Evolutionary conservation across 352 stramenopile species (phyloP).

Genomic region (Thraustochytrium sp.): DNA sequence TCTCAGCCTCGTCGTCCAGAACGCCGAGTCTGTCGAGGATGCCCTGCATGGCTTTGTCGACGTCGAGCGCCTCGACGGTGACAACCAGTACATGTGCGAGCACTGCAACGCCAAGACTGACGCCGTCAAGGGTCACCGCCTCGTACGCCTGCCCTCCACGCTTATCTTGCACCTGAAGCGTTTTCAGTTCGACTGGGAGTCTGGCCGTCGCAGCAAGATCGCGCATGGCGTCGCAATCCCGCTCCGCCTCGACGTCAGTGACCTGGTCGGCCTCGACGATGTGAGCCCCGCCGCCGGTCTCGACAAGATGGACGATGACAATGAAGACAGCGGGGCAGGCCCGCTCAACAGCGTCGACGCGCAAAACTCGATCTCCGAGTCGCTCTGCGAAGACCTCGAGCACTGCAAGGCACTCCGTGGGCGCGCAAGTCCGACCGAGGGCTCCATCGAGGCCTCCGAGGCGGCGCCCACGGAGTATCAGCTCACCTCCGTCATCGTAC

Average conservation of each 20-base stretch:
- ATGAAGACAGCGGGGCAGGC: neutral
- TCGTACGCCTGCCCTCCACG: conserved; percentile 58
- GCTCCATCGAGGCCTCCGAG: conserved; percentile 42
- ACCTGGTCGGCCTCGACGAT: conserved; percentile 41
- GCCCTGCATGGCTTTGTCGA: conserved; percentile 51
- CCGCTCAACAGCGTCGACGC: neutral
- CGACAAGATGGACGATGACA: neutral
- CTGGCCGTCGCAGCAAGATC: conserved; percentile 25
- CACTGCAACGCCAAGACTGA: conserved; percentile 59
- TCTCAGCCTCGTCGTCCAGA: conserved; percentile 51
- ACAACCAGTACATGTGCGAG: conserved; percentile 64
- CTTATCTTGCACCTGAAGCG: conserved; percentile 66
- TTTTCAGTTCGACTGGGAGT: conserved; percentile 57
- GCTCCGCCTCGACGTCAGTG: conserved; percentile 14
- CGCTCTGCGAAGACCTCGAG: neutral
- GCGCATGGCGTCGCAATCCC: conserved; percentile 3
- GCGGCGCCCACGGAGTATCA: conserved; percentile 54
- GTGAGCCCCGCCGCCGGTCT: neutral
- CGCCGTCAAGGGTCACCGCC: conserved; percentile 58
- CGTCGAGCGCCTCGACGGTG: conserved; percentile 55
- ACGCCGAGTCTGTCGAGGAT: conserved; percentile 32
- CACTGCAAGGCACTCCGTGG: neutral
- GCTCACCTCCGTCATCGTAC: conserved; percentile 61
- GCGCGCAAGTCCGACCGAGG: too few relatives aligned
- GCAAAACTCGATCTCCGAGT: neutral